Evolutionary conservation across 108 stramenopile species (phyloP), one percentile per base, ranked within the genome.

Genomic region (Cyclotella distinguenda): DNA sequence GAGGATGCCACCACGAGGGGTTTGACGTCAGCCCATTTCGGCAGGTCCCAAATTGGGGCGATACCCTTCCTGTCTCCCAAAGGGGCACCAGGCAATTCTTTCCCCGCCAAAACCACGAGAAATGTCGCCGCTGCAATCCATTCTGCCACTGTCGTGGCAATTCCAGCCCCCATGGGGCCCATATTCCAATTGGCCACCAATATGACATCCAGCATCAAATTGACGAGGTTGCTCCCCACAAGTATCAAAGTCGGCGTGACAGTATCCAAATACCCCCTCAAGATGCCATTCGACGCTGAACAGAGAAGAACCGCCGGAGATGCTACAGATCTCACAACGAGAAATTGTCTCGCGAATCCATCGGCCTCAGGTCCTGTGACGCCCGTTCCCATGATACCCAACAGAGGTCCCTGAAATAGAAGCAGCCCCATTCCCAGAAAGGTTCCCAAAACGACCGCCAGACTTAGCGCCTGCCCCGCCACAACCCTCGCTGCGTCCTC

Each of bases 201-300:
- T 6, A 85, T 52, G 22, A 89, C 63, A 66, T 94, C 92, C 34
- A 94, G 68, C 2, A 61, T 36, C 26, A 94, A 72, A 60, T 94
- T 94, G 13, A 94, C 55, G 3, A 81, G 10, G 64, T 94, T 94
- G 33, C 86, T 86, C 21, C 82, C 72, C 9, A 82, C 56, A 53
- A 90, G 52, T 54, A 94, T 78, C 18, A 75, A 32, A 11, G 90
- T 82, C 3, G 92, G 87, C 1, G 89, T 90, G 42, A 80, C 88
- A 27, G 92, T 87, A 61, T 94, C 92, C 28, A 94, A 72, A 77
- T 94, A 90, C 1, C 92, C 92, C 36, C 92, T 77, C 56, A 94
- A 55, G 16, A 94, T 78, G 23, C 92, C 89, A 12, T 85, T 89
- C n/a, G 82, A 82, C 15, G 92, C 92, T 27, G 82, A 85, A 50